These are phyloP conservation scores for Oryza punctata DNA, from an alignment of 176 grass and related monocot species.

Conservation along the genomic window DNA sequence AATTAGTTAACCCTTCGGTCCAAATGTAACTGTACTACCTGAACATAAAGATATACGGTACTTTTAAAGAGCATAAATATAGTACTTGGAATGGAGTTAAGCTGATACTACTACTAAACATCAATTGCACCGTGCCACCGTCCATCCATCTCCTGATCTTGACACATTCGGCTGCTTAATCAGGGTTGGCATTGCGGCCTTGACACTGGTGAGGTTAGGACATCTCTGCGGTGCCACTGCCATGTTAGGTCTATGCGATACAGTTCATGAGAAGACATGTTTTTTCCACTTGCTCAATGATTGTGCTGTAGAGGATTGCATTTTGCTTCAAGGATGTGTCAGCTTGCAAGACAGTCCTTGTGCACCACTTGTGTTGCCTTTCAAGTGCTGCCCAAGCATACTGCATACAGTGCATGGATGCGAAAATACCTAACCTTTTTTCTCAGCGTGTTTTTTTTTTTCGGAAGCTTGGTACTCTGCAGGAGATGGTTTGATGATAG, in stretches of 20 bases:
- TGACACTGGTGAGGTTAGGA: background rate
- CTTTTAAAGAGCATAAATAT: background rate
- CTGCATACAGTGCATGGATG: background rate
- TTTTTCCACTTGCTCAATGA: conserved; percentile 21
- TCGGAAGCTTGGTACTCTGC: too few relatives aligned
- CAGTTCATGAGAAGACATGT: conserved; percentile 9
- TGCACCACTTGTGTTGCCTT: conserved; percentile 11
- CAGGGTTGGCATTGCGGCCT: background rate
- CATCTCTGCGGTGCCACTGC: background rate
- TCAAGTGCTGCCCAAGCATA: background rate
- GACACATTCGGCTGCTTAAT: background rate
- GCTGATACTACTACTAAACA: background rate
- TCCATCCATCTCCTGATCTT: background rate
- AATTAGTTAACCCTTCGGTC: conserved; percentile 16
- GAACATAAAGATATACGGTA: background rate
- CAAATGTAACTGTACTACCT: background rate
- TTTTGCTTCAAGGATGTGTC: background rate
- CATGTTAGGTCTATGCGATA: background rate
- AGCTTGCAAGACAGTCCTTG: conserved; percentile 9
- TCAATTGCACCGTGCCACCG: background rate
- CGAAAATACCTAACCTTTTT: background rate
- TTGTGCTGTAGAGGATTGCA: conserved; percentile 24
- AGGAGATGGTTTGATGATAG: conserved; percentile 16
- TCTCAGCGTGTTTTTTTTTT: too few relatives aligned
- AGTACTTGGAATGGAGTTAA: background rate